These are phyloP conservation scores for Populus nigra DNA, from an alignment of 345 rosid genomes.

Conservation along the genomic window DNA sequence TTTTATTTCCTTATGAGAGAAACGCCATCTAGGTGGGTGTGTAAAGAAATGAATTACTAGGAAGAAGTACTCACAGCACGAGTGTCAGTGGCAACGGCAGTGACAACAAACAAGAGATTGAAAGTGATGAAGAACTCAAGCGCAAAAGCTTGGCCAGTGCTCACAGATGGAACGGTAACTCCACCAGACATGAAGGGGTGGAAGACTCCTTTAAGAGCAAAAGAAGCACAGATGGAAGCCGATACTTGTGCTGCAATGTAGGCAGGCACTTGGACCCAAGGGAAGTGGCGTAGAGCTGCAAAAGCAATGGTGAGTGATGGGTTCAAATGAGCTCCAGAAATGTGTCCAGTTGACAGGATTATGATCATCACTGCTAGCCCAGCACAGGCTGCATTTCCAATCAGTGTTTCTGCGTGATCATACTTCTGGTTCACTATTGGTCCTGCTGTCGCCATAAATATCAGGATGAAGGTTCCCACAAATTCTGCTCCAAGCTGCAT, in stretches of 20 bases:
- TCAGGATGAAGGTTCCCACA: constrained; percentile 90
- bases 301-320: constrained; percentile 90
- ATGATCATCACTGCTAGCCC: constrained; percentile 95
- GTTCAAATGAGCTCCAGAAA: constrained; percentile 94
- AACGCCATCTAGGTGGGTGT: no score
- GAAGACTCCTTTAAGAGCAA: constrained; percentile 81
- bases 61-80: constrained; percentile 61
- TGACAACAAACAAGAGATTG: constrained; percentile 84
- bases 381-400: constrained; percentile 88
- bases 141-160: constrained; percentile 78
- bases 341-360: constrained; percentile 87
- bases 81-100: constrained; percentile 95
- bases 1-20: no score
- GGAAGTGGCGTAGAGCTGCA: constrained; percentile 85
- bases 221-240: constrained; percentile 88
- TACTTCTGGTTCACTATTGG: constrained; percentile 94
- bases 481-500: constrained; percentile 92
- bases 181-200: constrained; percentile 93
- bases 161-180: constrained; percentile 88
- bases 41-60: background rate
- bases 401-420: constrained; percentile 62
- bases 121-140: constrained; percentile 92
- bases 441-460: constrained; percentile 86
- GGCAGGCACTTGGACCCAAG: constrained; percentile 90
- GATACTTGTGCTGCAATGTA: constrained; percentile 85